Percentiles rank a stretch among this genome's conserved stretches.
phyloP scores from a whole-genome alignment of 768 basidiomycete species.

The Russula ochroleuca region DNA sequence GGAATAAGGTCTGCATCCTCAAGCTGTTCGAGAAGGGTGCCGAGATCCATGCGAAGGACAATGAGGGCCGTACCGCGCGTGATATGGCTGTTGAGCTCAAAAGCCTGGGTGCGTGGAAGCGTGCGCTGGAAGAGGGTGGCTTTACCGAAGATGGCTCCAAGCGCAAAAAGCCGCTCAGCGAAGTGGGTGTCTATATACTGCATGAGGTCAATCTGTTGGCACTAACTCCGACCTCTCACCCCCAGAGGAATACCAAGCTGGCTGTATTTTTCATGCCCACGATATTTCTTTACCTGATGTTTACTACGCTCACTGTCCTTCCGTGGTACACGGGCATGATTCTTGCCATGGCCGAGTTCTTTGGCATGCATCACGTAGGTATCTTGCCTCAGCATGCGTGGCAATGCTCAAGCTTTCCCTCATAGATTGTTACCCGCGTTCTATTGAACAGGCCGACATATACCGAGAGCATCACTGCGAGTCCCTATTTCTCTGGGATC shows the following conservation, averaged over 20 bases:
- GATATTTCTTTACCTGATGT: constrained; percentile 76
- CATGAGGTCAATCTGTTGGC: constrained; percentile 1
- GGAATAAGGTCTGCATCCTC: constrained; percentile 83
- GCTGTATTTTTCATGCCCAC: constrained; percentile 76
- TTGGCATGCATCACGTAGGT: constrained; percentile 89
- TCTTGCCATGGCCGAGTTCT: constrained; percentile 81
- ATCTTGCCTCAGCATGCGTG: not conserved
- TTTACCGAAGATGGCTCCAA: constrained; percentile 70
- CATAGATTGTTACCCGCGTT: constrained; percentile 76
- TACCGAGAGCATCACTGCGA: constrained; percentile 77
- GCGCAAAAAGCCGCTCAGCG: constrained; percentile 62
- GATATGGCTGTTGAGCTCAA: constrained; percentile 96
- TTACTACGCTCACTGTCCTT: constrained; percentile 73
- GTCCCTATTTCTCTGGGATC: constrained; percentile 91
- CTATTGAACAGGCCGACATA: constrained; percentile 77
- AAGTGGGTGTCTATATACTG: constrained; percentile 42
- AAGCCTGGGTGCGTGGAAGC: constrained; percentile 83
- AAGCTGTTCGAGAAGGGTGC: constrained; percentile 82
- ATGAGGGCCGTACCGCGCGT: constrained; percentile 77
- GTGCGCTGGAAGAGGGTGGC: constrained; percentile 84
- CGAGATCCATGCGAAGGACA: constrained; percentile 75
- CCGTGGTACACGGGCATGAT: constrained; percentile 89
- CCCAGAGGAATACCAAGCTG: constrained; percentile 74
- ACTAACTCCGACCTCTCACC: constrained; percentile 9
- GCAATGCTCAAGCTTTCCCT: constrained; percentile 21